Conservation (phyloP, 208 protist species). For the Trypanosoma lewisi region DNA sequence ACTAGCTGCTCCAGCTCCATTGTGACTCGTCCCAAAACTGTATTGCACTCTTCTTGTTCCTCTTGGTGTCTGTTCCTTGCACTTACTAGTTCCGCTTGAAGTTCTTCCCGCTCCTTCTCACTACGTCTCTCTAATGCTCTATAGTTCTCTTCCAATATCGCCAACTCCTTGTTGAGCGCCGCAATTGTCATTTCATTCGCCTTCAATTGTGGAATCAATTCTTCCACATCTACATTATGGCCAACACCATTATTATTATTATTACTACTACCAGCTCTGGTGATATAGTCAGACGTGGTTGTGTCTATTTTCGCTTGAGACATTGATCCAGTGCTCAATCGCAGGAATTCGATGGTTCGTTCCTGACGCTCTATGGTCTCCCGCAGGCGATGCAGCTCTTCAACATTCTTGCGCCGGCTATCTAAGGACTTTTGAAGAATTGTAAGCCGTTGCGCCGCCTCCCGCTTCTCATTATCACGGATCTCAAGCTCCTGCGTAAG, state of each 20-base stretch:
- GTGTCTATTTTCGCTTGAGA: background rate
- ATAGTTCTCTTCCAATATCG: conserved; percentile 31
- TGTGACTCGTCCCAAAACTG: conserved; percentile 47
- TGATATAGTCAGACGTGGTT: background rate
- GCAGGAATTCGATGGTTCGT: conserved; percentile 5
- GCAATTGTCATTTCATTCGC: conserved; percentile 56
- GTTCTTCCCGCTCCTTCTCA: conserved; percentile 23
- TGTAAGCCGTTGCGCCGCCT: background rate
- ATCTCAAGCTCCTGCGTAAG: conserved; percentile 13
- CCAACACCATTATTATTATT: background rate
- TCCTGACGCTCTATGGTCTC: conserved; percentile 10
- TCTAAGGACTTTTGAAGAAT: conserved; percentile 6
- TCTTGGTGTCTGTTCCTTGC: conserved; percentile 6
- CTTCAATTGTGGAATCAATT: conserved; percentile 19
- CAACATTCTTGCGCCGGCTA: background rate
- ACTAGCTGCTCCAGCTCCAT: conserved; percentile 69
- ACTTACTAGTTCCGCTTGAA: conserved; percentile 5
- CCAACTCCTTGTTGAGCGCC: conserved; percentile 55
- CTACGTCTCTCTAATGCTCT: conserved; percentile 15
- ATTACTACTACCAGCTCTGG: background rate
- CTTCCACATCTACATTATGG: conserved; percentile 1
- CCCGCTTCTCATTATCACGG: conserved; percentile 10
- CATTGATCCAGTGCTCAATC: background rate
- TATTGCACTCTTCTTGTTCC: conserved; percentile 57
- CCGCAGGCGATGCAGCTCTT: conserved; percentile 6